Evolutionary conservation across 352 stramenopile species (phyloP), one percentile per base, ranked within the genome.

Genomic region (Pythium biforme): DNA sequence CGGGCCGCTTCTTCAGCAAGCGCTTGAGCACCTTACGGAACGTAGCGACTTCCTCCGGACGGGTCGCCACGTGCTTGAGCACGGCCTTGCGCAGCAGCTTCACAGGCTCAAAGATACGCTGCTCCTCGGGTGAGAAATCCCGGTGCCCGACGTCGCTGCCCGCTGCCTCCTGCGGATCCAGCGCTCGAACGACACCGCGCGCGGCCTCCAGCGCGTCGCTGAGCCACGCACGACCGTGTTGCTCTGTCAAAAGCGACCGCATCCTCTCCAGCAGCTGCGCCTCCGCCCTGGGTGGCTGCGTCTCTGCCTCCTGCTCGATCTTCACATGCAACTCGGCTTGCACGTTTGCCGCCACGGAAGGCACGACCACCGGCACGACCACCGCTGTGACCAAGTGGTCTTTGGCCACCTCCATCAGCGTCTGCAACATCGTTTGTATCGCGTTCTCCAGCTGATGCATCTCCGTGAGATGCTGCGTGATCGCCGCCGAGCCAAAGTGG

Each of bases 391-490:
- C 37, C 31, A 60, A 19, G 3, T 27, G 37, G 3, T 52, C 40
- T n/a, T 57, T 23, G 68, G 76, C 48, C 65, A 43, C 39, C 50
- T 46, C 26, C 22, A 48, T 54, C 27, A 59, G 41, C 29, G n/a
- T 20, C 1, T 27, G 8, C 7, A 61, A 7, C 6, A 33, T 6
- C 29, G 58, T 49, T 39, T 23, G 26, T 11, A 66, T 73, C 11
- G 47, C 34, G 48, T 41, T 47, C 2, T 73, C 64, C 0, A 88
- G 63, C 33, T 52, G 53, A 51, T 73, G 65, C 64, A 90, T 63
- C 31, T 76, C 61, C 0, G 23, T 14, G 23, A 90, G 61, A 23
- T 76, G 37, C 62, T 64, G 51, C 22, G 63, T 58, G 19, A 83
- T 68, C 0, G 54, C 22, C 0, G 69, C 54, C 7, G 72, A 60